Conservation (phyloP, 805 yeast species). For the Cyberlindnera xylosilytica region DNA sequence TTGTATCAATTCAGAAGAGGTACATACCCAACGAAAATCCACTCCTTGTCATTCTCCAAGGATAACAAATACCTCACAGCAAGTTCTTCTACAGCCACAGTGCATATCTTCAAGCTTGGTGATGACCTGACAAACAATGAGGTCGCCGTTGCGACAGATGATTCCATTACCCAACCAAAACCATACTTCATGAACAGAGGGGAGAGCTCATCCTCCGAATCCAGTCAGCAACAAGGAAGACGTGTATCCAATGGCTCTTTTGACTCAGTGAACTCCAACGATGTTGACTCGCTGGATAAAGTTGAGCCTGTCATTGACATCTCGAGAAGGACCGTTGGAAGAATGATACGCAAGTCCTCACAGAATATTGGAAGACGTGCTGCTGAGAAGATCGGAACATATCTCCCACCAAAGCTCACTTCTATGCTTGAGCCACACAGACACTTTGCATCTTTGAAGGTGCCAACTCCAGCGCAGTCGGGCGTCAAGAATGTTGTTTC, state of each 20-base stretch:
- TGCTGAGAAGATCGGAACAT: slow-evolving; percentile 87
- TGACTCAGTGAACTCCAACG: slow-evolving; percentile 25
- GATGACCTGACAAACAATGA: slow-evolving; percentile 19
- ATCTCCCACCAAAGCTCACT: slow-evolving; percentile 73
- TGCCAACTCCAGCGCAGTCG: slow-evolving; percentile 57
- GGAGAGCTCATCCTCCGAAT: slow-evolving; percentile 24
- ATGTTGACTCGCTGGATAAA: slow-evolving; percentile 13
- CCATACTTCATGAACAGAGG: slow-evolving; percentile 13
- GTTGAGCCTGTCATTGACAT: slow-evolving; percentile 68
- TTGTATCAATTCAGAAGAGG: slow-evolving; percentile 75
- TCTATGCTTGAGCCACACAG: slow-evolving; percentile 86
- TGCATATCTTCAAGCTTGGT: slow-evolving; percentile 81
- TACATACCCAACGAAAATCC: slow-evolving; percentile 77
- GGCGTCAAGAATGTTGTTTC: slow-evolving; percentile 48
- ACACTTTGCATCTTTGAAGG: slow-evolving; percentile 85
- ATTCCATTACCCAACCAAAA: slow-evolving; percentile 8
- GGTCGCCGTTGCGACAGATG: slow-evolving; percentile 10
- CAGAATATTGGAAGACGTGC: slow-evolving; percentile 76
- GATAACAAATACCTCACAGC: slow-evolving; percentile 75
- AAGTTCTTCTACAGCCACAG: slow-evolving; percentile 85
- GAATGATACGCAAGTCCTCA: slow-evolving; percentile 74
- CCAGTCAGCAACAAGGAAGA: slow-evolving; percentile 13
- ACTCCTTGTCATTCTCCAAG: slow-evolving; percentile 69
- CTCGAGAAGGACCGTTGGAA: slow-evolving; percentile 66
- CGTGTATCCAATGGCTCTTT: slow-evolving; percentile 26